Evolutionary conservation across 257 asterid species (phyloP), one percentile per base, ranked within the genome.

Genomic region (Solanum etuberosum): DNA sequence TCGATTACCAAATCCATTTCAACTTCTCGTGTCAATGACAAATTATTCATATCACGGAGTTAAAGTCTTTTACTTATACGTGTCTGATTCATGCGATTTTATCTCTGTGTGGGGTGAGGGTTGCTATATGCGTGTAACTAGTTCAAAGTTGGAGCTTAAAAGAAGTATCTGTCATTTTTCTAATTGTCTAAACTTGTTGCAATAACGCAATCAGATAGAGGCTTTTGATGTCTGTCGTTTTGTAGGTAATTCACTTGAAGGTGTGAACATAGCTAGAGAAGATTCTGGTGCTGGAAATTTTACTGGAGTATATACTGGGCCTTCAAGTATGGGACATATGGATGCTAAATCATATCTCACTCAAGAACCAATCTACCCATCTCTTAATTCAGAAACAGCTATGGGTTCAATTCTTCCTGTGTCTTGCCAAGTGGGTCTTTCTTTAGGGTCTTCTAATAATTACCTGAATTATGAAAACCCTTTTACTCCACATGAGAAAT

Each of bases 171-270:
- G 31, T 87, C 51, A 27, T 25, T 77, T 51, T 5, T 43, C 59
- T 7, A 21, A 25, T 67, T 37, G 77, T 57, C 54, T 74, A 29
- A 46, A 80, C 42, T 31, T 20, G 20, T 77, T 25, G 37, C n/a
- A 27, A 25, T 78, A 16, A 43, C 6, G 5, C 65, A 25, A 43
- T 42, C n/a, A 25, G 84, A 77, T 25, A 1, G 27, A 16, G 18
- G 67, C 42, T 35, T 71, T 42, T 34, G n/a, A 34, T 70, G 43
- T 34, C 38, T 34, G 67, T 57, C 84, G 83, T 90, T 87, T 90
- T 91, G 95, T 91, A 88, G 92, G 82, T 88, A 51, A 31, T 78
- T 40, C 83, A 89, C 89, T 72, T 89, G 92, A 90, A 82, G 85
- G 82, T 83, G 80, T 87, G 89, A 88, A 87, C 86, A 89, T 86